Evolutionary conservation across 78 protist species (phyloP).

Genomic region (Paratrimastix pyriformis): DNA sequence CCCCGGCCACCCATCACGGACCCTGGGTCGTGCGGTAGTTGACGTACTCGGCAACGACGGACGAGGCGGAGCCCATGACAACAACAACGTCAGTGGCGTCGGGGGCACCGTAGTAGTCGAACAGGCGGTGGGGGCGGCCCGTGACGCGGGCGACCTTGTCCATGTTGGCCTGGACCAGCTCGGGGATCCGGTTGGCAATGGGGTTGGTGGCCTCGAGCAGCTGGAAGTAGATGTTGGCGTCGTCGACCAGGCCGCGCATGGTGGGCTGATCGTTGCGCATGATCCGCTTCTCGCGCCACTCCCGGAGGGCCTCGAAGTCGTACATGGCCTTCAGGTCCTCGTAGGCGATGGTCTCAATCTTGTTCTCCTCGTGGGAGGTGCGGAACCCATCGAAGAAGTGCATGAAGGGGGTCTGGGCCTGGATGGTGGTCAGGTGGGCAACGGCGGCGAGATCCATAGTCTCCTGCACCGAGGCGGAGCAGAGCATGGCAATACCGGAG

Average conservation of each 20-base stretch:
- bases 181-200: conserved; percentile 27
- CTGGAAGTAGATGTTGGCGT: conserved; percentile 46
- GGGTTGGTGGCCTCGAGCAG: conserved; percentile 33
- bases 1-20: no score
- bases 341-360: conserved; percentile 21
- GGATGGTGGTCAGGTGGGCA: conserved; percentile 40
- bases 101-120: conserved; percentile 51
- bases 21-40: conserved; percentile 11
- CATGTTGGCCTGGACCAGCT: conserved; percentile 29
- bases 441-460: conserved; percentile 39
- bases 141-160: conserved; percentile 29
- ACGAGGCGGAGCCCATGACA: conserved; percentile 42
- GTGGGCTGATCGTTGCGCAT: conserved; percentile 39
- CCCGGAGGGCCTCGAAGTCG: conserved; percentile 19
- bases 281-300: conserved; percentile 27
- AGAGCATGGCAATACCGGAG: conserved; percentile 45
- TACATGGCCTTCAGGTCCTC: conserved; percentile 24
- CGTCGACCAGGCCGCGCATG: conserved; percentile 37
- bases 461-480: conserved; percentile 45
- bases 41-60: conserved; percentile 13
- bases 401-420: conserved; percentile 39
- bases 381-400: conserved; percentile 73
- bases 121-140: conserved; percentile 45
- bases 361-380: conserved; percentile 36
- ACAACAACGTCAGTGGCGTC: conserved; percentile 55